Conservation (phyloP, 768 basidiomycete genomes). For the Suillus fuscotomentosus region DNA sequence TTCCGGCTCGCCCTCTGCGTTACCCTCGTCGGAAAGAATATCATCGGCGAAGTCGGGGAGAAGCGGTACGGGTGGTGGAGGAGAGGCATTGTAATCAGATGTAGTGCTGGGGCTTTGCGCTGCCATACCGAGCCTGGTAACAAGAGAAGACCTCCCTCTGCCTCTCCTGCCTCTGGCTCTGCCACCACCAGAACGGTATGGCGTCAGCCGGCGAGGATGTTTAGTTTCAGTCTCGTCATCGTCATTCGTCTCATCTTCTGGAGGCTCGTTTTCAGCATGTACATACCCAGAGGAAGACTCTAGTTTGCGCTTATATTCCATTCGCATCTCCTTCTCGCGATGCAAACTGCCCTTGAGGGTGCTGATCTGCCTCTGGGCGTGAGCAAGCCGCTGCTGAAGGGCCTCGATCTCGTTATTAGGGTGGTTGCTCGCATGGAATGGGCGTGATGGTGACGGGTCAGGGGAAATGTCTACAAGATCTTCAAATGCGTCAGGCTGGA, state of each 20-base stretch:
- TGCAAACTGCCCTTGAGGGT: constrained; percentile 78
- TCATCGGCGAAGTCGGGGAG: constrained; percentile 29
- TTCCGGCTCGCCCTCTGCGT: constrained; percentile 18
- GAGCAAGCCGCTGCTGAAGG: constrained; percentile 76
- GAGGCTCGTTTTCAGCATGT: constrained; percentile 37
- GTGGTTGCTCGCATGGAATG: constrained; percentile 71
- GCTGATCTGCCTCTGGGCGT: constrained; percentile 82
- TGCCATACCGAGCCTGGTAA: constrained; percentile 62
- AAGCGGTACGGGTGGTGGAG: constrained; percentile 32
- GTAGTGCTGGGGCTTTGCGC: constrained; percentile 46
- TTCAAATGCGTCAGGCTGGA: constrained; percentile 45
- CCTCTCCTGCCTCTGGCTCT: constrained; percentile 51
- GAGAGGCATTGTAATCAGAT: constrained; percentile 39
- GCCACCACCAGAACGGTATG: constrained; percentile 49
- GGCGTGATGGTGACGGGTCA: constrained; percentile 57
- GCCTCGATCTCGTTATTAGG: constrained; percentile 81
- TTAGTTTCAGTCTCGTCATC: constrained; percentile 41
- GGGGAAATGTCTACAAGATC: constrained; percentile 55
- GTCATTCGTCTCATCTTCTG: constrained; percentile 43
- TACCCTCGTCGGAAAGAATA: constrained; percentile 22
- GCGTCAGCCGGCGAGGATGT: constrained; percentile 45
- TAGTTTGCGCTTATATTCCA: constrained; percentile 60
- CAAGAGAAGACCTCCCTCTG: constrained; percentile 53
- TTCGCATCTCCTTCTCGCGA: constrained; percentile 80
- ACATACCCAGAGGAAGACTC: constrained; percentile 38